Base-by-base conservation (phyloP, 2,329 filamentous ascomycete genomes). In the Trichoderma sp. region DNA sequence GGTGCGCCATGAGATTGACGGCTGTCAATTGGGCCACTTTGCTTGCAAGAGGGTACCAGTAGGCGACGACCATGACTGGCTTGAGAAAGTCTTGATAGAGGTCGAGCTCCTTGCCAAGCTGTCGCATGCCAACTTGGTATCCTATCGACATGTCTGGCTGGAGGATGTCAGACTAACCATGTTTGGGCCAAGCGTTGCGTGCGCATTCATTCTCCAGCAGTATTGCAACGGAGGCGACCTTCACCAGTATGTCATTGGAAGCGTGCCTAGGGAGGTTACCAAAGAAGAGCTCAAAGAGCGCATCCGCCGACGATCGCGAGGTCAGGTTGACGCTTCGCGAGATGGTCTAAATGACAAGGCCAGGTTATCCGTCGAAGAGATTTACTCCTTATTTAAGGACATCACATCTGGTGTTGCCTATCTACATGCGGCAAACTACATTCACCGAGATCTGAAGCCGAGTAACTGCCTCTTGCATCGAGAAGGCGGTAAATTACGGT, bases 1-100 rank as follows among this genome's bases (percentile, higher is more conserved):
- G n/a, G 96, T 99, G 11, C 89, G 92, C 70, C 96, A 99, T 80
- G 87, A 97, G 73, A 88, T 99, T 69, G 96, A 98, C 78, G 91
- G 93, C 27, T 95, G 97, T 56, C 87, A 90, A 37, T 84, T 99
- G 1, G 96, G 96, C 1, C 88, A 96, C 72, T 99, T 97, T 79
- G 96, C 96, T 14, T 99, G 96, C 84, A 99, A 99, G 81, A 89
- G 96, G 57, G 94, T 99, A 0, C 96, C 96, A 0, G 96, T 99
- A 4, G 92, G 96, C 16, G 92, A 99, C 76, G 93, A 98, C 75
- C 95, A 97, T 76, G 89, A 90, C 71, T 97, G 96, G 96, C 84
- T 99, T 16, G 93, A 97, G 79, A 98, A 97, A 80, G 87, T 98
- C 2, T 84, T 99, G 63, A 87, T 96, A 57, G 96, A 99, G 79